Percentiles rank a stretch among this genome's conserved stretches.
phyloP scores from a whole-genome alignment of 1,139 yeast genomes.

The Lodderomyces theae region DNA sequence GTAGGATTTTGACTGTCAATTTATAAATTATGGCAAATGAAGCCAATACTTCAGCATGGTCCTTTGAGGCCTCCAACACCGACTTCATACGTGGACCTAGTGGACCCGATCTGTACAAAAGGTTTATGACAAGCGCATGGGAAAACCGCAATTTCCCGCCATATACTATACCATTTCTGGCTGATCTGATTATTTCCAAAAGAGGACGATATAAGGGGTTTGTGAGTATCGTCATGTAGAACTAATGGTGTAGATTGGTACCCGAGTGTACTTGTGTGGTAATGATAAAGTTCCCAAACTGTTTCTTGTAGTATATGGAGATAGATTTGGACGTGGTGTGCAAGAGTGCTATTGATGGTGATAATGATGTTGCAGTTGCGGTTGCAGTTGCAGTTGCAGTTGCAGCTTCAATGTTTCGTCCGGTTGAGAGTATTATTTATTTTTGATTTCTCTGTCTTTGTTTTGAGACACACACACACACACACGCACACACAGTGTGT shows the following conservation, averaged over 20 bases:
- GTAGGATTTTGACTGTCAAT: slow-evolving; percentile 28
- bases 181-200: slow-evolving; percentile 38
- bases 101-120: slow-evolving; percentile 52
- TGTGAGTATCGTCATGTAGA: slow-evolving; percentile 17
- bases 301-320: not conserved
- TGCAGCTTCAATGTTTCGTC: no score
- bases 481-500: no score
- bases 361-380: no score
- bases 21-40: slow-evolving; percentile 65
- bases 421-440: no score
- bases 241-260: not conserved
- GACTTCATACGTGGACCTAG: slow-evolving; percentile 45
- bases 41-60: slow-evolving; percentile 69
- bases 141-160: slow-evolving; percentile 74
- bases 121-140: slow-evolving; percentile 67
- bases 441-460: not conserved
- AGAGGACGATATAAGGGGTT: slow-evolving; percentile 38
- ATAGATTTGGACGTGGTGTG: no score
- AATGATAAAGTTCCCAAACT: no score
- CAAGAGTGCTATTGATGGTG: no score
- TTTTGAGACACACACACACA: not conserved
- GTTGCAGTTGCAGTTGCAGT: no score
- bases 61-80: slow-evolving; percentile 55
- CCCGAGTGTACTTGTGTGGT: no score
- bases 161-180: slow-evolving; percentile 58